Conservation (phyloP, 2,329 filamentous ascomycete genomes). For the Sphaerulina populicola region DNA sequence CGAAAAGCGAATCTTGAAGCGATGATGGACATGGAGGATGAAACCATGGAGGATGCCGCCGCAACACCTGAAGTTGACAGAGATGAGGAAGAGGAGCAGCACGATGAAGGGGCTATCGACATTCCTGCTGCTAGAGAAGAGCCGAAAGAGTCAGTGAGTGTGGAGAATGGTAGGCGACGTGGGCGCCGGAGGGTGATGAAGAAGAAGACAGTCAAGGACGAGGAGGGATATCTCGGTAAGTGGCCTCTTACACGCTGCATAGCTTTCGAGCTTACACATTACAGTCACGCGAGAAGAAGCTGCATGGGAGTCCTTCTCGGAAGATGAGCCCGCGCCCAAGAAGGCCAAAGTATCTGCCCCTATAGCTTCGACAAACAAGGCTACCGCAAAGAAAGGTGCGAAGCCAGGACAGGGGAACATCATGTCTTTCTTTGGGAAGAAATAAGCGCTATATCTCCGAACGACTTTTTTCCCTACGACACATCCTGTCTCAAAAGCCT, state of each 20-base stretch:
- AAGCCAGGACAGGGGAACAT: slow-evolving; percentile 64
- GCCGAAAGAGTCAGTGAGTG: slow-evolving; percentile 41
- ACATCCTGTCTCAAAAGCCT: not conserved
- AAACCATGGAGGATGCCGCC: slow-evolving; percentile 22
- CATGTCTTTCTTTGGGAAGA: slow-evolving; percentile 88
- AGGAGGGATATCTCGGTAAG: slow-evolving; percentile 81
- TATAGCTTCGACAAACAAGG: slow-evolving; percentile 41
- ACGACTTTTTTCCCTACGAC: not conserved
- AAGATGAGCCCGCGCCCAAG: slow-evolving; percentile 63
- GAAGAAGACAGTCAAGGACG: slow-evolving; percentile 79
- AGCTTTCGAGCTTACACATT: slow-evolving; percentile 14
- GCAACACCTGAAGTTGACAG: slow-evolving; percentile 16
- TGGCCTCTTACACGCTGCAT: too few species aligned
- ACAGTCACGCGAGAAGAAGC: slow-evolving; percentile 76
- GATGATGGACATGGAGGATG: slow-evolving; percentile 64
- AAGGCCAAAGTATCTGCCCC: slow-evolving; percentile 44
- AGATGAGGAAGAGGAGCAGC: slow-evolving; percentile 27
- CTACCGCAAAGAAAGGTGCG: slow-evolving; percentile 43
- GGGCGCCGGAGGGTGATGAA: slow-evolving; percentile 74
- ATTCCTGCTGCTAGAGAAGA: slow-evolving; percentile 37
- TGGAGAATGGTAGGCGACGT: slow-evolving; percentile 58
- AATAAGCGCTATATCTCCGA: slow-evolving; percentile 38
- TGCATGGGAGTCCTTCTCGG: slow-evolving; percentile 87
- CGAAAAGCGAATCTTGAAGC: slow-evolving; percentile 57
- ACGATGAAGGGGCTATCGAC: slow-evolving; percentile 51